Evolutionary conservation across 768 basidiomycete genomes (phyloP).

Genomic region (Guyanaporus albipodus): DNA sequence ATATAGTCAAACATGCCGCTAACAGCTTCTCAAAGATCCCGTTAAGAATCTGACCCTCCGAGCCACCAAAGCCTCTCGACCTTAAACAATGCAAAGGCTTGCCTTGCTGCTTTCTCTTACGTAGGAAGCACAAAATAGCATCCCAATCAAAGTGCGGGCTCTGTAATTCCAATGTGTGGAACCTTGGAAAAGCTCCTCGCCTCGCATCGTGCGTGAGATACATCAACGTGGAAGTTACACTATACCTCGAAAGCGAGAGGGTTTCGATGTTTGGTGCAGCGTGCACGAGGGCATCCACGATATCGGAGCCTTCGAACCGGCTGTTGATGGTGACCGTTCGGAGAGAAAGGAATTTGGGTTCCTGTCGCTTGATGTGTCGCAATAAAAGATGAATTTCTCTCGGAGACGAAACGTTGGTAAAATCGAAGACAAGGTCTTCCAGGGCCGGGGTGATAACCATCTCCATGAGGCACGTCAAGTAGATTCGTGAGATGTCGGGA

Average conservation of each 20-base stretch:
- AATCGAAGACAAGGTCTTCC: slow-evolving; percentile 25
- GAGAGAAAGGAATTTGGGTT: slow-evolving; percentile 25
- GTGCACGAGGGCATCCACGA: slow-evolving; percentile 19
- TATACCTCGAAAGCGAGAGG: slow-evolving; percentile 28
- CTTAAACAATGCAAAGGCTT: slow-evolving; percentile 15
- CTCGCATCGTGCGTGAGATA: slow-evolving; percentile 27
- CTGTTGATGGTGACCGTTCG: slow-evolving; percentile 20
- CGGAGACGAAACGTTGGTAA: slow-evolving; percentile 20
- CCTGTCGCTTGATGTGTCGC: slow-evolving; percentile 25
- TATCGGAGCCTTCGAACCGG: slow-evolving; percentile 24
- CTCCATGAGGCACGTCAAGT: slow-evolving; percentile 24
- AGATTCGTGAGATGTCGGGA: slow-evolving; percentile 26
- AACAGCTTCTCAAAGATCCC: slow-evolving; percentile 17
- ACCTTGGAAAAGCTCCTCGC: slow-evolving; percentile 23
- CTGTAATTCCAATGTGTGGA: slow-evolving; percentile 17
- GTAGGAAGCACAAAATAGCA: slow-evolving; percentile 24
- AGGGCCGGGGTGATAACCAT: slow-evolving; percentile 22
- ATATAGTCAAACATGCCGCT: slow-evolving; percentile 21
- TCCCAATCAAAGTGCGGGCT: slow-evolving; percentile 30
- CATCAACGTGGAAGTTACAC: slow-evolving; percentile 19
- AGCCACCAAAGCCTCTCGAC: slow-evolving; percentile 23
- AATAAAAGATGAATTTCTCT: slow-evolving; percentile 30
- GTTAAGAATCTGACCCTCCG: slow-evolving; percentile 19
- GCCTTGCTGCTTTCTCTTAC: slow-evolving; percentile 20
- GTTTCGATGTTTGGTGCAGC: slow-evolving; percentile 23